Base-by-base conservation (phyloP, 2,329 filamentous ascomycete species). In the Fusarium poae region DNA sequence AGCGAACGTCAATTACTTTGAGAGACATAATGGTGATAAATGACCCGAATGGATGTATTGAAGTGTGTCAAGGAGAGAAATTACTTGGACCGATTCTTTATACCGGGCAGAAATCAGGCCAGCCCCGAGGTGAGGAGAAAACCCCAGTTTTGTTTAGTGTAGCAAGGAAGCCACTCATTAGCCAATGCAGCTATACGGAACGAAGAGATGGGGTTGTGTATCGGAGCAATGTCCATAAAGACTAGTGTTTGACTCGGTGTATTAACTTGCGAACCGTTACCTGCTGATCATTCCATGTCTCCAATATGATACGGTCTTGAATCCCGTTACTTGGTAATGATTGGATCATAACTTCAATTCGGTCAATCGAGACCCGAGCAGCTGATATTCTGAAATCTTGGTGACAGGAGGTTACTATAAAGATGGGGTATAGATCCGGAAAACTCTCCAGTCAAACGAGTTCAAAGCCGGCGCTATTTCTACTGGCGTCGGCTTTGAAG, bases 1-100 rank as follows among this genome's bases (percentile, higher is more conserved):
- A 68, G 1, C 45, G 34, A 25, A 72, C 59, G 20, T 72, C 59
- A 5, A 62, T 25, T 6, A 70, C 65, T 25, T 53, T 46, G 7
- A 57, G 27, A 23, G 54, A 55, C 68, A 71, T 71, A 13, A 13
- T 52, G 18, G 20, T 2, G 23, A 20, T 8, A 39, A 21, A 39
- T 21, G 13, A 15, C 35, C 35, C 12, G n/a, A 15, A 39, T 11
- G 25, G 8, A 8, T 25, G 12, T n/a, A 25, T 35, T 3, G 1
- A n/a, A 20, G 29, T 48, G n/a, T 12, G 6, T 18, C 4, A 29
- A 13, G 25, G n/a, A 11, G 11, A n/a, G 12, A 29, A 12, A n/a
- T 20, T 29, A 3, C 2, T 29, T 13, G 6, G 11, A 29, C 3
- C 18, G n/a, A 8, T 44, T 29, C 25, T 44, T 44, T 44, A 44